These are phyloP conservation scores for Panicum miliaceum DNA, from an alignment of 176 grass and related monocot genomes.

Conservation along the genomic window DNA sequence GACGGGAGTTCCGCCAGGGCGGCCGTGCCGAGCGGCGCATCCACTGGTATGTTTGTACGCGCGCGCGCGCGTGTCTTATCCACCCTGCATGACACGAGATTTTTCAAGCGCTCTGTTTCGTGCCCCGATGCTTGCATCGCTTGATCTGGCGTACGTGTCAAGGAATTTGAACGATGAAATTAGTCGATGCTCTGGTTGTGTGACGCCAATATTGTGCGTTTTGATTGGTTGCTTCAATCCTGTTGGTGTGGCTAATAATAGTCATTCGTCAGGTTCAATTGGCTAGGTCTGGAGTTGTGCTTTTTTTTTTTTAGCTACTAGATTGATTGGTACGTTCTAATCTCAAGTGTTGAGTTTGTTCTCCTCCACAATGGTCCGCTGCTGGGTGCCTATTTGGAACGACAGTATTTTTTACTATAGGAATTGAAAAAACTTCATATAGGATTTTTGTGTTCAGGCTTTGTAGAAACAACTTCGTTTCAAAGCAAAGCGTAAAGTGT, in stretches of 20 bases:
- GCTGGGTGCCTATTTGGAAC: no score
- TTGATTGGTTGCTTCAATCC: background rate
- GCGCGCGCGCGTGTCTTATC: background rate
- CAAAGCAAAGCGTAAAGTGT: background rate
- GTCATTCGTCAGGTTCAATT: background rate
- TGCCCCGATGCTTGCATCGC: background rate
- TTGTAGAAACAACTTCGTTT: background rate
- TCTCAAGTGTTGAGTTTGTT: background rate
- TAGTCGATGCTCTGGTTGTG: background rate
- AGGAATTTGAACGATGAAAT: background rate
- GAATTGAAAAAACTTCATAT: background rate
- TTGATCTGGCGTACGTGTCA: background rate
- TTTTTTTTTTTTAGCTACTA: background rate
- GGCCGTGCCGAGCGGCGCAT: slow-evolving; percentile 89
- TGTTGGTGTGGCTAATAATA: background rate
- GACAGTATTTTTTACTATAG: background rate
- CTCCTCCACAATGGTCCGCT: background rate
- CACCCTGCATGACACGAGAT: background rate
- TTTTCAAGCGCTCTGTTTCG: background rate
- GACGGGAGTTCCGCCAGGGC: slow-evolving; percentile 77
- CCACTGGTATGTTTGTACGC: slow-evolving; percentile 63
- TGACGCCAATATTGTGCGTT: background rate
- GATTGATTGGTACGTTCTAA: background rate
- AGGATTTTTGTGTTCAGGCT: background rate
- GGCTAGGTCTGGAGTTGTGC: background rate